These are phyloP conservation scores for Salix koriyanagi DNA, from an alignment of 345 rosid genomes.

Conservation along the genomic window DNA sequence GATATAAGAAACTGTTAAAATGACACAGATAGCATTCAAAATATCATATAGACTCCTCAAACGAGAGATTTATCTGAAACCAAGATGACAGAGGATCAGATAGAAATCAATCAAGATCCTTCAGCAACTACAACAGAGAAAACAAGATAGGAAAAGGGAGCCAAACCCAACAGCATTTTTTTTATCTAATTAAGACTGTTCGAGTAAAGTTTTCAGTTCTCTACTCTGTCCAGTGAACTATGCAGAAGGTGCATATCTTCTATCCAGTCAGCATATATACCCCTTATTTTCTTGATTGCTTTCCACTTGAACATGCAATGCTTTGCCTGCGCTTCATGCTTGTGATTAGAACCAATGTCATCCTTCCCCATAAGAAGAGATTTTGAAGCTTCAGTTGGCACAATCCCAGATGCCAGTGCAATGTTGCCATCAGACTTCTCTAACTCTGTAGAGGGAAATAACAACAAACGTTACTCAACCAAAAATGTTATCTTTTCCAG, in stretches of 20 bases:
- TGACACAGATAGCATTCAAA: neutral
- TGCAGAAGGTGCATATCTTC: neutral
- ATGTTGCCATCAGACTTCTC: neutral
- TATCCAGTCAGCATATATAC: slow-evolving; percentile 27
- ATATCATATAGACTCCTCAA: neutral
- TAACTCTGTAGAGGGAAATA: neutral
- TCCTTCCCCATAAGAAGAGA: neutral
- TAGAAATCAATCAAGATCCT: neutral
- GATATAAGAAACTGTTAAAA: neutral
- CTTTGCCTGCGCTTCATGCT: neutral
- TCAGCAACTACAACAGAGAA: no score
- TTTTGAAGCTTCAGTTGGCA: neutral
- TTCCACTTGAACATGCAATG: slow-evolving; percentile 2
- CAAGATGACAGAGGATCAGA: neutral
- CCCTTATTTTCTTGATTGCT: slow-evolving; percentile 5
- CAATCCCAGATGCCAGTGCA: neutral
- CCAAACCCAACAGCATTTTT: neutral
- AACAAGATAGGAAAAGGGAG: neutral
- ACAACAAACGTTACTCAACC: neutral
- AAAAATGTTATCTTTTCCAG: neutral
- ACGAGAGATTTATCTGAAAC: neutral
- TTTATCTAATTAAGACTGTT: neutral
- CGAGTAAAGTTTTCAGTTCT: neutral
- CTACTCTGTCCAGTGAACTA: neutral
- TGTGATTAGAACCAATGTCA: neutral